Evolutionary conservation across 805 yeast species (phyloP).

Genomic region (Kurtzmaniella fragi): DNA sequence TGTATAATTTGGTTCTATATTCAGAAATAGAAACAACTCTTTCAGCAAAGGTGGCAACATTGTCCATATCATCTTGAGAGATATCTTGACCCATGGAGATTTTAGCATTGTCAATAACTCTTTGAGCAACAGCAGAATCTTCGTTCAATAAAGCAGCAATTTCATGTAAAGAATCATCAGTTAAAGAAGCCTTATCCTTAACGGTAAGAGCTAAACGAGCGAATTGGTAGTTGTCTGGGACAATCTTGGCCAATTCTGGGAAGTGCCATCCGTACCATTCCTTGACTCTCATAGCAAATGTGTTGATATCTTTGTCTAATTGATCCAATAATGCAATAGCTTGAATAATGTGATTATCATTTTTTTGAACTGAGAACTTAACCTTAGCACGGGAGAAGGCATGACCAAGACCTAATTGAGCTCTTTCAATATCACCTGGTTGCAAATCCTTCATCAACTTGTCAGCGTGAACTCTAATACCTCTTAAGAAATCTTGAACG

Average conservation of each 20-base stretch:
- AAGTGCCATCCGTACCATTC: conserved; percentile 99
- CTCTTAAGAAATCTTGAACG: conserved; percentile 93
- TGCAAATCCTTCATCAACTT: conserved; percentile 88
- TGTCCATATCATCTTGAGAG: conserved; percentile 89
- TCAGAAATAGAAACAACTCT: conserved; percentile 90
- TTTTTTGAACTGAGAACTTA: conserved; percentile 97
- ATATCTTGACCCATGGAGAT: conserved; percentile 99
- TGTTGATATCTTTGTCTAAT: conserved; percentile 96
- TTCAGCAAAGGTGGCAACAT: conserved; percentile 85
- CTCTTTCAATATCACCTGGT: conserved; percentile 94
- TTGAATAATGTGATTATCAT: conserved; percentile 98
- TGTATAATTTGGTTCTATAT: conserved; percentile 78
- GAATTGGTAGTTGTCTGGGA: conserved; percentile 80
- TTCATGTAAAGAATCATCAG: conserved; percentile 93
- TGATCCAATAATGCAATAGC: conserved; percentile 97
- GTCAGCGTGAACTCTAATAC: conserved; percentile 84
- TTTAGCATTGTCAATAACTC: conserved; percentile 89
- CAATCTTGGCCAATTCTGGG: conserved; percentile 92
- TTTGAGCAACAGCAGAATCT: conserved; percentile 85
- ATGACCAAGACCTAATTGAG: conserved; percentile 97
- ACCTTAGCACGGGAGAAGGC: conserved; percentile 99
- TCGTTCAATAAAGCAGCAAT: conserved; percentile 86
- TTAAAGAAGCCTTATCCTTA: conserved; percentile 79
- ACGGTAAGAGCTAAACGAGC: conserved; percentile 80
- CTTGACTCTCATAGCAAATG: conserved; percentile 94